phyloP scores from a whole-genome alignment of 129 eudicot species.

The Flaveria brownii region DNA sequence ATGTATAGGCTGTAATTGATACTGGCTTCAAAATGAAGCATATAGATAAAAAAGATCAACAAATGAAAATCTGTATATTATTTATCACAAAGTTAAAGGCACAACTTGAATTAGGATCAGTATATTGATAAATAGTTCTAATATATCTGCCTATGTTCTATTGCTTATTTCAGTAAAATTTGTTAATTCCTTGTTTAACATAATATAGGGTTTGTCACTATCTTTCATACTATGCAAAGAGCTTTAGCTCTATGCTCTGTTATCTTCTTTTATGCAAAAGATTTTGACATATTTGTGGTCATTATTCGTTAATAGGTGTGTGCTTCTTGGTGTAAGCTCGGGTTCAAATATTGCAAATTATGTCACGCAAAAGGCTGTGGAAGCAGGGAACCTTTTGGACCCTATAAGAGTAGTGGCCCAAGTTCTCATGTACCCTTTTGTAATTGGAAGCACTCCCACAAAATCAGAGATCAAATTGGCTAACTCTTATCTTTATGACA shows the following conservation, averaged over 20 bases:
- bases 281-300: slow-evolving; percentile 10
- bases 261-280: neutral
- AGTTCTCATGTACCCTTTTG: slow-evolving; percentile 88
- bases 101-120: neutral
- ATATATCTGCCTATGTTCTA: neutral
- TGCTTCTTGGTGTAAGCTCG: slow-evolving; percentile 84
- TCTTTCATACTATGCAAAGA: neutral
- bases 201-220: neutral
- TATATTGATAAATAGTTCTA: neutral
- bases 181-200: neutral
- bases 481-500: slow-evolving; percentile 75
- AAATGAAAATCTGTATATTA: neutral
- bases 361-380: slow-evolving; percentile 65
- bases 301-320: slow-evolving; percentile 53
- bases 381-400: slow-evolving; percentile 68
- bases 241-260: neutral
- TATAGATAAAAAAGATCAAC: neutral
- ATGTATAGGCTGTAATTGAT: neutral
- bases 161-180: neutral
- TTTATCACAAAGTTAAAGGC: neutral
- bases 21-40: neutral
- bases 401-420: slow-evolving; percentile 85
- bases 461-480: slow-evolving; percentile 69
- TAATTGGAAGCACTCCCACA: slow-evolving; percentile 77
- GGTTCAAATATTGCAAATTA: slow-evolving; percentile 84